phyloP scores from a whole-genome alignment of 208 protist genomes.

The Acanthamoeba lenticulata region DNA sequence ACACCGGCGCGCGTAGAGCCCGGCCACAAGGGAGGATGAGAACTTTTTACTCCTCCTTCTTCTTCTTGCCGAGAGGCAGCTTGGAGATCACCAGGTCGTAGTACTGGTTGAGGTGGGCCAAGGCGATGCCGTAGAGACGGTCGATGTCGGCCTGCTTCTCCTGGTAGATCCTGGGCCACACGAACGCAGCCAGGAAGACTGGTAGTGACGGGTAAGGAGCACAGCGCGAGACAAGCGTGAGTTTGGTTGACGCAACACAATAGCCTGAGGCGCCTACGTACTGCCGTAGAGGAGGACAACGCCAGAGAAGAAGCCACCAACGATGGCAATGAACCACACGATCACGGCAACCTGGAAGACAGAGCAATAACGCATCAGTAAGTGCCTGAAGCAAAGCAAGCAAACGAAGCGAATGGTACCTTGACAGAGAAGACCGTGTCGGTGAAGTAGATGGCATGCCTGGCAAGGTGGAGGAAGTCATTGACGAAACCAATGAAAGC shows the following conservation, averaged over 20 bases:
- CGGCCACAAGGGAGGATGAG: too few relatives aligned
- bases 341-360: conserved; percentile 26
- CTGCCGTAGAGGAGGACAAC: conserved; percentile 56
- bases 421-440: conserved; percentile 57
- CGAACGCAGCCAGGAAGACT: conserved; percentile 64
- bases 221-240: too few relatives aligned
- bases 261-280: too few relatives aligned
- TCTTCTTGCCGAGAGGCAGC: conserved; percentile 68
- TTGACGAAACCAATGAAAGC: conserved; percentile 28
- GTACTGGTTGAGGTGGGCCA: conserved; percentile 18
- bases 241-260: too few relatives aligned
- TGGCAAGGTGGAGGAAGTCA: conserved; percentile 10
- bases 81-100: conserved; percentile 49
- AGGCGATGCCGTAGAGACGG: neutral
- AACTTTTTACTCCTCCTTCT: conserved; percentile 69
- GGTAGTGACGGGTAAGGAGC: too few relatives aligned
- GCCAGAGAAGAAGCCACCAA: conserved; percentile 58
- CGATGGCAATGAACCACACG: conserved; percentile 57
- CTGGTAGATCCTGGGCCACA: conserved; percentile 68
- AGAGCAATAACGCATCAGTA: too few relatives aligned
- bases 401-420: neutral
- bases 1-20: too few relatives aligned
- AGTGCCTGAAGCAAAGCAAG: too few relatives aligned
- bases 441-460: conserved; percentile 55
- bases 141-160: conserved; percentile 71